Base-by-base conservation (phyloP, 306 rosid species). In the Castanea mollissima region DNA sequence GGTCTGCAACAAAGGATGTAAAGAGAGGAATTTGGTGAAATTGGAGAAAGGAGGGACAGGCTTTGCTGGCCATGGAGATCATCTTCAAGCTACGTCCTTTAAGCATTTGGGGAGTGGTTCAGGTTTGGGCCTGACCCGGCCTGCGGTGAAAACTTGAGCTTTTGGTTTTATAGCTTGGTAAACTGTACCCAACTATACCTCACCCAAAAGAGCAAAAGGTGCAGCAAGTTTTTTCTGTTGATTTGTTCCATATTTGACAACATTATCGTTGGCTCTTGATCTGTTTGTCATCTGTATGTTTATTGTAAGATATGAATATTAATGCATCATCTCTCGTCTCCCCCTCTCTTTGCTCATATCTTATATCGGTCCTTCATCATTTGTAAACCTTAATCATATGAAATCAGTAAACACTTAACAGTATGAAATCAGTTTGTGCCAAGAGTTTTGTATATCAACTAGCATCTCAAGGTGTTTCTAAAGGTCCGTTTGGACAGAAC, bases 61-160 rank as follows among this genome's bases (percentile, higher is more conserved):
- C 31, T 96, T 86, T 81, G 73, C 99, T 11, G 98, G 87, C 75
- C 99, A 95, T 11, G 99, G 87, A 1, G 96, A 95, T 79, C 80
- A 92, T 85, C 99, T 95, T 76, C 90, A 96, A 83, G 99, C 98
- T 35, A 93, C 59, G 67, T 98, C 93, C 74, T 95, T 91, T 78
- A 93, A 93, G 92, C 99, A 95, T 82, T 90, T 95, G 92, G 99
- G 99, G 59, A 96, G 99, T 54, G 99, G 99, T 27, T 72, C 85
- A n/a, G 99, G 99, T 67, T 82, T 96, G 83, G 99, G 98, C 41
- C 82, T 96, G 84, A 98, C 93, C 55, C 90, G 99, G 70, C 99
- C 98, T 27, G 90, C 99, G 5, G 90, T 41, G 69, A 95, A 95
- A 84, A 93, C 99, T 59, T 93, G 77, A 90, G 65, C 32, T 44